Evolutionary conservation across 768 basidiomycete species (phyloP).

Genomic region (Agrocybe praecox): DNA sequence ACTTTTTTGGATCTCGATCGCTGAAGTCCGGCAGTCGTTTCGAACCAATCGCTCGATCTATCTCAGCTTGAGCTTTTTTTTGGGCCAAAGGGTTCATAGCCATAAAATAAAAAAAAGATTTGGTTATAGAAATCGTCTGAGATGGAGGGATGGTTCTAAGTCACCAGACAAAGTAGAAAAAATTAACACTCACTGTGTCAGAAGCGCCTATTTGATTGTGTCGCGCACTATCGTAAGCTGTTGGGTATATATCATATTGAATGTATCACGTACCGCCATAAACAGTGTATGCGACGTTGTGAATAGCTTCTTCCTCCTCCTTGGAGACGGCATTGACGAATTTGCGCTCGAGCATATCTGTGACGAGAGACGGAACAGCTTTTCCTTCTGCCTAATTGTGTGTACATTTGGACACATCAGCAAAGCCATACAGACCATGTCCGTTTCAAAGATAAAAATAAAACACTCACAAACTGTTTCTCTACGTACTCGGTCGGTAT

Average conservation of each 20-base stretch:
- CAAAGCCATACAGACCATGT: too few relatives aligned
- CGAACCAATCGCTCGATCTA: conserved; percentile 38
- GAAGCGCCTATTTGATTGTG: conserved; percentile 5
- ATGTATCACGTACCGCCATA: conserved; percentile 14
- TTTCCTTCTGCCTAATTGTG: conserved; percentile 14
- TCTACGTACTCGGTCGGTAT: conserved; percentile 6
- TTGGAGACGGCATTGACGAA: conserved; percentile 1
- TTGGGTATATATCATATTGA: too few relatives aligned
- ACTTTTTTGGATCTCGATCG: conserved; percentile 19
- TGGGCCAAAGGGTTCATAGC: conserved; percentile 36
- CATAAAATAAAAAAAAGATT: conserved; percentile 41
- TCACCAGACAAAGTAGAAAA: too few relatives aligned
- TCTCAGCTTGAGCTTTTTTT: conserved; percentile 38
- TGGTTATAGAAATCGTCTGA: conserved; percentile 32
- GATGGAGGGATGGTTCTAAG: neutral
- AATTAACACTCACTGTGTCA: conserved; percentile 12
- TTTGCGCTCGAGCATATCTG: conserved; percentile 17
- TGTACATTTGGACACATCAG: too few relatives aligned
- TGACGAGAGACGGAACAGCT: conserved; percentile 12
- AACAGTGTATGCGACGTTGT: conserved; percentile 14
- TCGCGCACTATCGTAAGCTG: too few relatives aligned
- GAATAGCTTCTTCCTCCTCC: conserved; percentile 10
- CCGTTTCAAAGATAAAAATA: too few relatives aligned
- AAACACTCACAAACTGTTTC: neutral
- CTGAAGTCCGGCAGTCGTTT: conserved; percentile 36